Base-by-base conservation (phyloP, 805 yeast genomes). In the Candida xyloterini region DNA sequence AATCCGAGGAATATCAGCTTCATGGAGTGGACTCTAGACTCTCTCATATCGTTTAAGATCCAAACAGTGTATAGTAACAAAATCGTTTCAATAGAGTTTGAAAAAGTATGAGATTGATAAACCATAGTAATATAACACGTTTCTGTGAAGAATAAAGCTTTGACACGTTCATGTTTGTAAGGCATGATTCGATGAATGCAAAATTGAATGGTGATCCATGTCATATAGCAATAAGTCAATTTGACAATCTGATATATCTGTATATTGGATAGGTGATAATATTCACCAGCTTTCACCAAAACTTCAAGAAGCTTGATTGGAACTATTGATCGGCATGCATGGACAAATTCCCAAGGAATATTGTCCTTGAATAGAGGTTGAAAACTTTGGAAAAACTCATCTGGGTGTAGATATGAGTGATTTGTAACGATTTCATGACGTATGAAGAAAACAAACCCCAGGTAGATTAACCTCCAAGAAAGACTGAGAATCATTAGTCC, bases 371-470 rank as follows among this genome's bases (percentile, higher is more conserved):
- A 70, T 16, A 91, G 55, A 0, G 84, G 82, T 58, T 89, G 95
- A 33, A 95, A 74, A n/a, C 81, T 76, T 59, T 95, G 99, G 59
- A 87, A 86, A 59, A 90, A 96, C 65, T 93, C 99, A 68, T 93
- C 99, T 0, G 99, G 99, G 51, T 95, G 99, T 33, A 93, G 80
- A 57, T 95, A 93, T 0, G 96, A 86, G 22, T 83, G 73, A 40
- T 83, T 78, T 1, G 84, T 57, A 0, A 84, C 79, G 31, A 87
- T 65, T 18, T 74, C 64, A 15, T 83, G 62, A 36, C 87, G 57
- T 20, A 76, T 51, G 0, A 69, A 68, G 3, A 79, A 60, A 8
- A 76, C 59, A 13, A 55, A 55, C 10, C 66, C 15, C 8, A 75
- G 42, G 49, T 77, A 72, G 4, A 72, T 53, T 15, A 53, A 55